Percentiles rank a stretch among this genome's conserved stretches.
phyloP scores from a whole-genome alignment of 306 rosid genomes.

The Begonia fuchsioides region DNA sequence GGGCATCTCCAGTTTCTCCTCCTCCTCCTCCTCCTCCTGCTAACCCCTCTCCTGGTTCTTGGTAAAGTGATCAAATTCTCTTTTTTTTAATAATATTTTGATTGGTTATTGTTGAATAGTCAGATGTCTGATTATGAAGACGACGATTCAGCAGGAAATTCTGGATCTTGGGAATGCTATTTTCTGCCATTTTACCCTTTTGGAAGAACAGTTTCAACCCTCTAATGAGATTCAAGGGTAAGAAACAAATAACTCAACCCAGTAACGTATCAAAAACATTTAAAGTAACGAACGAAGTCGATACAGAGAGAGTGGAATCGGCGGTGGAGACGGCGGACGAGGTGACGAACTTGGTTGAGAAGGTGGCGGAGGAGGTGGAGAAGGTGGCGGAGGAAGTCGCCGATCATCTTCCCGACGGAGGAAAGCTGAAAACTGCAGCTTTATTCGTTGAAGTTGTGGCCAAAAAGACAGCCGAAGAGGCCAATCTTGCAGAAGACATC shows the following conservation, averaged over 20 bases:
- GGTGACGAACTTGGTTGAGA: conserved; percentile 28
- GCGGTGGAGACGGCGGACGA: conserved; percentile 25
- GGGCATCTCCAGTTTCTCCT: conserved; percentile 16
- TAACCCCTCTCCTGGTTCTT: conserved; percentile 16
- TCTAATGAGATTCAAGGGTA: conserved; percentile 30
- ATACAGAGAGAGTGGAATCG: conserved; percentile 25
- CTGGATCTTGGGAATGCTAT: conserved; percentile 39
- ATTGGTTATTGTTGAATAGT: too few relatives aligned
- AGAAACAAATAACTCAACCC: background rate
- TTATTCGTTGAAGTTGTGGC: conserved; percentile 28
- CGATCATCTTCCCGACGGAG: conserved; percentile 27
- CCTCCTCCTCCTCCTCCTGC: conserved; percentile 30
- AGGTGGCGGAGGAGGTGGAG: conserved; percentile 40
- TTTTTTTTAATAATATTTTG: background rate
- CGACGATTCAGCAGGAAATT: conserved; percentile 24
- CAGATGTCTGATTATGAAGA: too few relatives aligned
- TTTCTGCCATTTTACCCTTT: conserved; percentile 28
- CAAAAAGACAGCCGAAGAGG: conserved; percentile 12
- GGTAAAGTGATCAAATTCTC: conserved; percentile 11
- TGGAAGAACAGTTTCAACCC: conserved; percentile 44
- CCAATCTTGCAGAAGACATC: conserved; percentile 18
- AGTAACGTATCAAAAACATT: too few relatives aligned
- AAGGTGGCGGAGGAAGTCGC: conserved; percentile 31
- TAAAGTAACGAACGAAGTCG: too few relatives aligned
- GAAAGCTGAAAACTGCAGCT: conserved; percentile 21